Conservation (phyloP, 116 monocot species). For the Zostera marina region DNA sequence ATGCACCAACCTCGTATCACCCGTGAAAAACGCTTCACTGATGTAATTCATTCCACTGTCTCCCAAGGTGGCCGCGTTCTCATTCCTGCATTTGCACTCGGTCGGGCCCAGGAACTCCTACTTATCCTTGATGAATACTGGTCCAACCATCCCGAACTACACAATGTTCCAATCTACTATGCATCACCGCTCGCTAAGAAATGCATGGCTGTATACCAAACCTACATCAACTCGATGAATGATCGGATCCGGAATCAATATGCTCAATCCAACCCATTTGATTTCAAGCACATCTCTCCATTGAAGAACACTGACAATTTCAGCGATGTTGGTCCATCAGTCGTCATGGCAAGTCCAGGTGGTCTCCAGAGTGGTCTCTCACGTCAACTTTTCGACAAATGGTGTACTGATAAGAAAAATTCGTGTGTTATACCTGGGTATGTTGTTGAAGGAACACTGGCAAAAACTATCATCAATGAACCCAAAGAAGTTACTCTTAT, state of each 20-base stretch:
- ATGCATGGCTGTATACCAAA: constrained; percentile 98
- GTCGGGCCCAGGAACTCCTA: constrained; percentile 88
- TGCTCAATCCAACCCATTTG: constrained; percentile 83
- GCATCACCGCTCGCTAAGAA: constrained; percentile 91
- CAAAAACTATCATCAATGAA: constrained; percentile 93
- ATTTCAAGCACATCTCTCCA: constrained; percentile 83
- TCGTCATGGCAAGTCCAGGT: constrained; percentile 95
- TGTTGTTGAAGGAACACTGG: constrained; percentile 90
- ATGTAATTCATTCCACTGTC: constrained; percentile 70
- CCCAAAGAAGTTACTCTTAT: constrained; percentile 96
- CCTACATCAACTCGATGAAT: constrained; percentile 97
- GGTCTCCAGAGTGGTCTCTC: constrained; percentile 93
- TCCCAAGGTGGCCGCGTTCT: constrained; percentile 79
- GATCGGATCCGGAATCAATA: constrained; percentile 84
- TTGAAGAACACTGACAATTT: constrained; percentile 92
- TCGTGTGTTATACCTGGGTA: constrained; percentile 94
- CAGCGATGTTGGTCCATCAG: constrained; percentile 85
- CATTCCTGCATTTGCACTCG: constrained; percentile 96
- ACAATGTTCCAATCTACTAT: constrained; percentile 90
- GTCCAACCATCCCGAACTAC: constrained; percentile 82
- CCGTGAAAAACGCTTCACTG: constrained; percentile 95
- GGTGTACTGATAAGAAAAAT: constrained; percentile 90
- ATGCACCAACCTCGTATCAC: constrained; percentile 75
- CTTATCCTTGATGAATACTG: constrained; percentile 96
- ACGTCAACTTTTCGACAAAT: constrained; percentile 88